phyloP scores from a whole-genome alignment of 768 basidiomycete species.

The Cytidiella melzeri region DNA sequence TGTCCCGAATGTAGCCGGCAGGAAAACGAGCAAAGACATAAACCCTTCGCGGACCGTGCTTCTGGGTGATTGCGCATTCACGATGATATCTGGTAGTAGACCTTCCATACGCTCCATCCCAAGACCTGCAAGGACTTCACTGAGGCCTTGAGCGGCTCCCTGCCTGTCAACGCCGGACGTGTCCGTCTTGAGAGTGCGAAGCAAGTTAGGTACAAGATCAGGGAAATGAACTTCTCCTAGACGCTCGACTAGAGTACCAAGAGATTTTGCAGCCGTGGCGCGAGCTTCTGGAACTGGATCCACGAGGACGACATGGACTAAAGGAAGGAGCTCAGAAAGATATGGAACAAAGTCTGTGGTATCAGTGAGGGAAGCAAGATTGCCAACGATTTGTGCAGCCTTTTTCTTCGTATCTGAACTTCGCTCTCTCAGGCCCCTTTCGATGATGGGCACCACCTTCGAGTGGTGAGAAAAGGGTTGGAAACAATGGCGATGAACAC shows the following conservation, averaged over 20 bases:
- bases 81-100: slow-evolving; percentile 88
- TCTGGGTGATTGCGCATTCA: slow-evolving; percentile 82
- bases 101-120: slow-evolving; percentile 98
- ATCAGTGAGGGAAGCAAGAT: slow-evolving; percentile 84
- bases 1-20: slow-evolving; percentile 93
- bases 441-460: slow-evolving; percentile 90
- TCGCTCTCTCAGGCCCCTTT: slow-evolving; percentile 87
- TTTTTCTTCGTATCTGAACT: slow-evolving; percentile 93
- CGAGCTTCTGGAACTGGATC: slow-evolving; percentile 98
- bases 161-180: slow-evolving; percentile 95
- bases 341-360: slow-evolving; percentile 94
- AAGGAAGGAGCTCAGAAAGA: slow-evolving; percentile 78
- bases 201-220: slow-evolving; percentile 83
- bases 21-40: slow-evolving; percentile 93
- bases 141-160: slow-evolving; percentile 95
- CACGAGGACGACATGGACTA: slow-evolving; percentile 88
- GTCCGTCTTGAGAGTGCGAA: slow-evolving; percentile 86
- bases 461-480: neutral
- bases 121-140: slow-evolving; percentile 89
- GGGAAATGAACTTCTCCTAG: slow-evolving; percentile 95
- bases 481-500: slow-evolving; percentile 20
- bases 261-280: slow-evolving; percentile 93
- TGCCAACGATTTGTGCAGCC: slow-evolving; percentile 96
- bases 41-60: slow-evolving; percentile 95
- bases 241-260: slow-evolving; percentile 95